Conservation (phyloP, 2,329 filamentous ascomycete species). For the Diaporthe helianthi region DNA sequence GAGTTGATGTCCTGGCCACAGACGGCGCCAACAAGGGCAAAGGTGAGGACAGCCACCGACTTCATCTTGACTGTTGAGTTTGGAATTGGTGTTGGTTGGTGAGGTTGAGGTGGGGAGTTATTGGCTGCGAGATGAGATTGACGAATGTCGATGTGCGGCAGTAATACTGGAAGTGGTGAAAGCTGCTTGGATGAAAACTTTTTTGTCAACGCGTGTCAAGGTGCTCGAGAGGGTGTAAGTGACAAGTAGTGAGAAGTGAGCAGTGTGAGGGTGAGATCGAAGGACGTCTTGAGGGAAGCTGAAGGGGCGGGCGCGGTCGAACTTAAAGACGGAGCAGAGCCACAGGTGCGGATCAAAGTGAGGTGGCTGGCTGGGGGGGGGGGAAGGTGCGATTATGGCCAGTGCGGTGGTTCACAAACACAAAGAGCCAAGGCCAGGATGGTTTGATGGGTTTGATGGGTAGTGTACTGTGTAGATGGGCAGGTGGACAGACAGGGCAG, state of each 20-base stretch:
- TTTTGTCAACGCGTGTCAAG: constrained; percentile 28
- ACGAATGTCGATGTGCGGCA: constrained; percentile 26
- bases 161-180: constrained; percentile 30
- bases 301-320: constrained; percentile 21
- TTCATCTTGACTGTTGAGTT: constrained; percentile 55
- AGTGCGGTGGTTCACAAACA: constrained; percentile 30
- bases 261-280: constrained; percentile 13
- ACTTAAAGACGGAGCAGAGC: constrained; percentile 29
- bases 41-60: constrained; percentile 49
- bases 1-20: constrained; percentile 50
- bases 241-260: constrained; percentile 15
- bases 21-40: constrained; percentile 49
- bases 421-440: constrained; percentile 13
- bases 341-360: constrained; percentile 23
- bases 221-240: constrained; percentile 13
- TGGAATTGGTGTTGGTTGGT: constrained; percentile 34
- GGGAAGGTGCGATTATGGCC: constrained; percentile 23
- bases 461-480: not conserved
- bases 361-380: constrained; percentile 23
- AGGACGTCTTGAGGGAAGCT: not conserved
- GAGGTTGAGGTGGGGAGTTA: not conserved
- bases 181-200: constrained; percentile 19
- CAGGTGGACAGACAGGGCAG: constrained; percentile 10
- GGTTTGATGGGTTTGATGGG: not conserved
- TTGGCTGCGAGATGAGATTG: constrained; percentile 28